Evolutionary conservation across 208 protist species (phyloP).

Genomic region (Naegleria gruberi): DNA sequence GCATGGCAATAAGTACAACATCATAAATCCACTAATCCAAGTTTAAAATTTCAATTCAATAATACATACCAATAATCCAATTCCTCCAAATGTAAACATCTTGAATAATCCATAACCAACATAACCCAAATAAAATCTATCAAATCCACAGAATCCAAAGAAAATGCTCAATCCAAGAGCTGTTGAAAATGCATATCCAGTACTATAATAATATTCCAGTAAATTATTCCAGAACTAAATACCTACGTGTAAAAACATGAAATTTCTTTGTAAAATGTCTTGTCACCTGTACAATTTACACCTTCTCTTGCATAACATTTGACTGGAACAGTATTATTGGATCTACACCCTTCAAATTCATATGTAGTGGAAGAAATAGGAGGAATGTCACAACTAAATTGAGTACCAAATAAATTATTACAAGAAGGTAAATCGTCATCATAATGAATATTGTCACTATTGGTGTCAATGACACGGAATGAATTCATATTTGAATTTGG

Average conservation of each 20-base stretch:
- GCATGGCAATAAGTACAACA: neutral
- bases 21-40: neutral
- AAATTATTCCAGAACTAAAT: neutral
- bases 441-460: neutral
- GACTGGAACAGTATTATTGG: neutral
- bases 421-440: neutral
- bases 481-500: neutral
- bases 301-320: neutral
- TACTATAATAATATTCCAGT: neutral
- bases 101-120: constrained; percentile 1
- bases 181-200: neutral
- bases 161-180: neutral
- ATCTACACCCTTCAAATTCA: neutral
- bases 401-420: neutral
- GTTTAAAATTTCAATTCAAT: too few species aligned
- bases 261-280: neutral
- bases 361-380: neutral
- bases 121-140: constrained; percentile 10
- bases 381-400: neutral
- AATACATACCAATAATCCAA: neutral
- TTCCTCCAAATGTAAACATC: constrained; percentile 13
- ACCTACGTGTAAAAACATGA: neutral
- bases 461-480: neutral
- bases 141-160: constrained; percentile 8
- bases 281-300: neutral